phyloP scores from a whole-genome alignment of 2,329 filamentous ascomycete species.

The Botryotinia calthae region DNA sequence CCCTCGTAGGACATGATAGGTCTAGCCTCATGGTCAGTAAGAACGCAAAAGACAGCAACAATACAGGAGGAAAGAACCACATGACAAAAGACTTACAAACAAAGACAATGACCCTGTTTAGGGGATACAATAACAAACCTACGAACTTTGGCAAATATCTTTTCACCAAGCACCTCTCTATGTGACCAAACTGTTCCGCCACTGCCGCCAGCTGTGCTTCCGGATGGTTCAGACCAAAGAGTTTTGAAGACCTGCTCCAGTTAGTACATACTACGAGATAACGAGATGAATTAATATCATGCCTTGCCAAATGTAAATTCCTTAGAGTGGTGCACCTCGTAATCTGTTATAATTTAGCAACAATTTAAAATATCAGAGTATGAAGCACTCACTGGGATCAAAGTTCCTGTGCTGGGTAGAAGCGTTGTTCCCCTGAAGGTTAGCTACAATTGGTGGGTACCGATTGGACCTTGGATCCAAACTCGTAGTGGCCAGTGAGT shows the following conservation, averaged over 20 bases:
- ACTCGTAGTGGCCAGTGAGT: background rate
- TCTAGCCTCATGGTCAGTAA: background rate
- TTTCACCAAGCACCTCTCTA: background rate
- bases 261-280: background rate
- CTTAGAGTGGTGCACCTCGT: background rate
- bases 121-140: background rate
- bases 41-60: too few species aligned
- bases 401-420: background rate
- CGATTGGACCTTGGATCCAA: background rate
- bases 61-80: too few species aligned
- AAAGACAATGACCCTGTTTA: background rate
- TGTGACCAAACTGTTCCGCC: background rate
- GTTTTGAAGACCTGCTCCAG: conserved; percentile 6
- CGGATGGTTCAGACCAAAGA: conserved; percentile 1
- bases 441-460: background rate
- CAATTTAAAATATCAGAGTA: too few species aligned
- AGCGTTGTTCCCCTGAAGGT: background rate
- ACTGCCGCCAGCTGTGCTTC: background rate
- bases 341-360: background rate
- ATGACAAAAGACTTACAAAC: background rate
- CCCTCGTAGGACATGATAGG: conserved; percentile 22
- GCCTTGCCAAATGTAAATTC: background rate
- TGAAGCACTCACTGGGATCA: background rate
- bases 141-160: background rate
- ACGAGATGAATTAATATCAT: background rate